Evolutionary conservation across 805 yeast genomes (phyloP).

Genomic region (Yamadazyma sp.): DNA sequence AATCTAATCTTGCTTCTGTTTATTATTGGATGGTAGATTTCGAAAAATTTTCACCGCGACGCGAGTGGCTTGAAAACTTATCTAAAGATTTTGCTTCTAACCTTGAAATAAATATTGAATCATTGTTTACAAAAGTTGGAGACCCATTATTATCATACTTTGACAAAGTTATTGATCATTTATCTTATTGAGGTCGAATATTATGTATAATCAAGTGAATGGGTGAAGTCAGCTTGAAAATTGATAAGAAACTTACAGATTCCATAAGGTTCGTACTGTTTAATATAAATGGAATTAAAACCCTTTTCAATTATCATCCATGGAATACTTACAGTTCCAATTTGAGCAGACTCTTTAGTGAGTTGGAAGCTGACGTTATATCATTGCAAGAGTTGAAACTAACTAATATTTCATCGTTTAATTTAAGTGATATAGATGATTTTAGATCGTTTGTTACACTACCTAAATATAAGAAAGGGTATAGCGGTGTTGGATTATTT

Average conservation of each 20-base stretch:
- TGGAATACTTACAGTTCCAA: conserved; percentile 56
- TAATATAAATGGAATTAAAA: conserved; percentile 82
- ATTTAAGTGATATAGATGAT: conserved; percentile 50
- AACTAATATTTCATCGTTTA: conserved; percentile 19
- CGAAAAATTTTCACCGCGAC: too few relatives aligned
- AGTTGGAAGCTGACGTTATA: conserved; percentile 69
- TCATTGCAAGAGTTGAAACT: conserved; percentile 85
- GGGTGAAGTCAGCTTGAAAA: too few relatives aligned
- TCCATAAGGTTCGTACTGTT: conserved; percentile 60
- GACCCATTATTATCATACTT: too few relatives aligned
- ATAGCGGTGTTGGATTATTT: conserved; percentile 89
- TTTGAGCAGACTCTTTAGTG: conserved; percentile 44
- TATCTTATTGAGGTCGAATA: too few relatives aligned
- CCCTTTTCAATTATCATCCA: conserved; percentile 78
- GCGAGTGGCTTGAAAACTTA: too few relatives aligned
- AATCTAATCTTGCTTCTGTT: too few relatives aligned
- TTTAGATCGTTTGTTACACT: conserved; percentile 67
- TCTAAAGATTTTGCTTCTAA: too few relatives aligned
- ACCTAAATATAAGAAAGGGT: conserved; percentile 72
- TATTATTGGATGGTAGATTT: too few relatives aligned
- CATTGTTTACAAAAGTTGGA: too few relatives aligned
- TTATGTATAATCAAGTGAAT: too few relatives aligned
- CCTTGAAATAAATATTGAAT: too few relatives aligned
- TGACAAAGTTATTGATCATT: too few relatives aligned
- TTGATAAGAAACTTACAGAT: conserved; percentile 1